A percentile compares a stretch with the other conserved stretches of the same genome.
Conservation (phyloP, 2,329 filamentous ascomycete species). For the Botrytis tulipae region DNA sequence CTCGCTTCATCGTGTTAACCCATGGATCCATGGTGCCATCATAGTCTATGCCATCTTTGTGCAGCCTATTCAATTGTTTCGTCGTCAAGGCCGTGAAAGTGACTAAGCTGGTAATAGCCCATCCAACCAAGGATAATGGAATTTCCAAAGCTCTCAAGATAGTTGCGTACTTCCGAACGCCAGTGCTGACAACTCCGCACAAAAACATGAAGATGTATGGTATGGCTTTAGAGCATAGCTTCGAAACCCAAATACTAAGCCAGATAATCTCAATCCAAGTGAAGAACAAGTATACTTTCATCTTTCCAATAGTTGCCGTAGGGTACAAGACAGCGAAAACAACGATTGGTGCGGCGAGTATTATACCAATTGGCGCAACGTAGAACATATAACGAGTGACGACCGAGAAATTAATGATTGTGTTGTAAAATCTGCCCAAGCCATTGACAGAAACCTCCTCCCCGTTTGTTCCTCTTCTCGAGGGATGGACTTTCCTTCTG, state of each 20-base stretch:
- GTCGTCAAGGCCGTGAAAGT: slow-evolving; percentile 58
- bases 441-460: slow-evolving; percentile 59
- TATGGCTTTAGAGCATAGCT: slow-evolving; percentile 60
- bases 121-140: slow-evolving; percentile 66
- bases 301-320: slow-evolving; percentile 40
- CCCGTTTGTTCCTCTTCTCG: slow-evolving; percentile 46
- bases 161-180: slow-evolving; percentile 67
- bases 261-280: slow-evolving; percentile 69
- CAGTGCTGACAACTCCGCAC: slow-evolving; percentile 65
- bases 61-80: slow-evolving; percentile 26
- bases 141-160: slow-evolving; percentile 64
- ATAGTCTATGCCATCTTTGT: background rate
- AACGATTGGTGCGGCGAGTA: slow-evolving; percentile 62
- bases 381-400: slow-evolving; percentile 67
- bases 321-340: slow-evolving; percentile 40
- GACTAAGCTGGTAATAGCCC: slow-evolving; percentile 61
- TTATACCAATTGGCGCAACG: slow-evolving; percentile 59
- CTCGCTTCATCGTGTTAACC: slow-evolving; percentile 58
- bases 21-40: slow-evolving; percentile 42
- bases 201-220: slow-evolving; percentile 66
- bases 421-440: slow-evolving; percentile 65
- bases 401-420: slow-evolving; percentile 61
- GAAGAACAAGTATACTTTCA: slow-evolving; percentile 60
- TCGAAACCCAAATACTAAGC: slow-evolving; percentile 65
- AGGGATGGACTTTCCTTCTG: slow-evolving; percentile 47